A percentile compares a stretch with the other conserved stretches of the same genome.
phyloP scores from a whole-genome alignment of 257 asterid genomes.

The Solanum lycopersicoides region DNA sequence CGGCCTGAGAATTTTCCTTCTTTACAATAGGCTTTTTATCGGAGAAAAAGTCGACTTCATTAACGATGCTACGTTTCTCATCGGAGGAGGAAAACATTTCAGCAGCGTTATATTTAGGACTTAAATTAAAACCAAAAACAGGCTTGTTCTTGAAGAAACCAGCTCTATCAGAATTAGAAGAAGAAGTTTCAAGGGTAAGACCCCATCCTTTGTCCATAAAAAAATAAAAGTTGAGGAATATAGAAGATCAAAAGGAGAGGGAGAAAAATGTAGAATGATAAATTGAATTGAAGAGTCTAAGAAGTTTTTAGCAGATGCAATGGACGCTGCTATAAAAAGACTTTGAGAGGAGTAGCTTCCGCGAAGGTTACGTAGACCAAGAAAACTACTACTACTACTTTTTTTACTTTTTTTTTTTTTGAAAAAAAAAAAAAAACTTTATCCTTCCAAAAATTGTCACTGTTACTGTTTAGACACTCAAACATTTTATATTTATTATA shows the following conservation, averaged over 20 bases:
- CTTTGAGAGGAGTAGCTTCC: background rate
- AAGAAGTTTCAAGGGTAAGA: conserved; percentile 56
- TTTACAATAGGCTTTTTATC: conserved; percentile 32
- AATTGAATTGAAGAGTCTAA: conserved; percentile 14
- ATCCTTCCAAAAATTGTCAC: background rate
- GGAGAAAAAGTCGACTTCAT: conserved; percentile 83
- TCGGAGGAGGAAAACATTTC: conserved; percentile 10
- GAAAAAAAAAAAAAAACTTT: background rate
- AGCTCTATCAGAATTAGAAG: conserved; percentile 11
- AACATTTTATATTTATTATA: background rate
- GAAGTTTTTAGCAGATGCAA: conserved; percentile 44
- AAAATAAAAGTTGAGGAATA: background rate
- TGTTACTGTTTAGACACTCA: background rate
- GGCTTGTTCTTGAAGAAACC: conserved; percentile 49
- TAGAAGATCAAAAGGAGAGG: background rate
- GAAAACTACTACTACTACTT: background rate
- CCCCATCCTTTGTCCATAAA: conserved; percentile 90
- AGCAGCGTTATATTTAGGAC: conserved; percentile 22
- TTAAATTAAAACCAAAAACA: conserved; percentile 40
- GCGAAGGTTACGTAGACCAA: conserved; percentile 18
- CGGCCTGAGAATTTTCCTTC: conserved; percentile 35
- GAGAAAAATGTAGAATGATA: background rate
- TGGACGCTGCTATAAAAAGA: conserved; percentile 37
- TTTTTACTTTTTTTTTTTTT: background rate
- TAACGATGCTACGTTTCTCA: conserved; percentile 20